These are phyloP conservation scores for Ophiobolus disseminans DNA, from an alignment of 2,329 filamentous ascomycete species.

Conservation along the genomic window DNA sequence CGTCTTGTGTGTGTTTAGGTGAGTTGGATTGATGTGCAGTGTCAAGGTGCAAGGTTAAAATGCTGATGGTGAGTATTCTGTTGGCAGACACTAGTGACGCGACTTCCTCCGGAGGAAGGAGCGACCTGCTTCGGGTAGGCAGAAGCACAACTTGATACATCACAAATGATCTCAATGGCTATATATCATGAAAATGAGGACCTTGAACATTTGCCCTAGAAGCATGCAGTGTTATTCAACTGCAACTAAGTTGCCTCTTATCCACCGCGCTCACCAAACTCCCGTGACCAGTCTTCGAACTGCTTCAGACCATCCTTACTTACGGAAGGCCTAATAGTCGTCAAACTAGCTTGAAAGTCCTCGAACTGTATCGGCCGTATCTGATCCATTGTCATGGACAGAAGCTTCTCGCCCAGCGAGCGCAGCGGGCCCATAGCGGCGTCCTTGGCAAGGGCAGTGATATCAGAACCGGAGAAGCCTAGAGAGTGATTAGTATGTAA, in stretches of 20 bases:
- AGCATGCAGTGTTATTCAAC: background rate
- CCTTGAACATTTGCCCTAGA: background rate
- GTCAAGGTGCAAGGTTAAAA: background rate
- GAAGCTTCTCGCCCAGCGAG: slow-evolving; percentile 84
- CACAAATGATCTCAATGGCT: background rate
- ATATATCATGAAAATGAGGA: background rate
- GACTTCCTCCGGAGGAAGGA: slow-evolving; percentile 16
- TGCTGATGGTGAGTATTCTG: background rate
- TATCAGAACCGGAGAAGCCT: slow-evolving; percentile 98
- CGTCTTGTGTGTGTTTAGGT: background rate
- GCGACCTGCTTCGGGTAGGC: background rate
- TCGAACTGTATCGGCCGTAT: slow-evolving; percentile 83
- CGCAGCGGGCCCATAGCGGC: slow-evolving; percentile 96
- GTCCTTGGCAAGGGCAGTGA: slow-evolving; percentile 95
- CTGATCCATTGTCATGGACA: slow-evolving; percentile 92
- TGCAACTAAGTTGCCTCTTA: too few relatives aligned
- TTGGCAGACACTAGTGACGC: slow-evolving; percentile 8
- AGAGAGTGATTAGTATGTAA: background rate
- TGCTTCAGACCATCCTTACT: slow-evolving; percentile 82
- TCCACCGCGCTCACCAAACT: slow-evolving; percentile 89
- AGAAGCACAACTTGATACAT: background rate
- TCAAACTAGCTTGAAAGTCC: slow-evolving; percentile 85
- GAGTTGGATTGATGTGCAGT: background rate
- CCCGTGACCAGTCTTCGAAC: slow-evolving; percentile 92
- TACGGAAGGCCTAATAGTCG: slow-evolving; percentile 88